These are phyloP conservation scores for Alternaria triticimaculans DNA, from an alignment of 2,329 filamentous ascomycete species.

Conservation along the genomic window DNA sequence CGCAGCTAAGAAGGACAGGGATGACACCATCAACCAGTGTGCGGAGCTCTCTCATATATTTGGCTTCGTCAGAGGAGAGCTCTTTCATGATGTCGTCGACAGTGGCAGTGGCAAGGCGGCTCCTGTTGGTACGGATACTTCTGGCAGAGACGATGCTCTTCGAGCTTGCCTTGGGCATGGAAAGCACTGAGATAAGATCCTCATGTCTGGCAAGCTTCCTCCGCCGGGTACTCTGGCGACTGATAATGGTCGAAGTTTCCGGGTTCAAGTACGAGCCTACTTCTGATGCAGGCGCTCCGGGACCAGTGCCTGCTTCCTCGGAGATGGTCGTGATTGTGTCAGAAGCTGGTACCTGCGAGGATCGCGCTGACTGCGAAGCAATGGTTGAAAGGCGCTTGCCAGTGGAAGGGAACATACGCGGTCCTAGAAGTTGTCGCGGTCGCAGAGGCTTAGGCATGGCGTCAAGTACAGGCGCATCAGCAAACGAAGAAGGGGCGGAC, in stretches of 20 bases:
- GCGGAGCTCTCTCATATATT: slow-evolving; percentile 89
- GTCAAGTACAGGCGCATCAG: slow-evolving; percentile 42
- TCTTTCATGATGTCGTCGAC: slow-evolving; percentile 79
- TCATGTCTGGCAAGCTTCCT: slow-evolving; percentile 87
- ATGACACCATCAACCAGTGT: slow-evolving; percentile 95
- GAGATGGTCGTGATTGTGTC: slow-evolving; percentile 29
- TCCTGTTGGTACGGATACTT: slow-evolving; percentile 77
- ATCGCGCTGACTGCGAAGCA: slow-evolving; percentile 52
- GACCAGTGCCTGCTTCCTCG: slow-evolving; percentile 24
- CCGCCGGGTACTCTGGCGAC: slow-evolving; percentile 57
- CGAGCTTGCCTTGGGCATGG: slow-evolving; percentile 68
- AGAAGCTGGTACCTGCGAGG: slow-evolving; percentile 34
- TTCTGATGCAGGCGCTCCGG: slow-evolving; percentile 37
- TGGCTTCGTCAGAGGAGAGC: slow-evolving; percentile 80
- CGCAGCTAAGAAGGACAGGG: slow-evolving; percentile 85
- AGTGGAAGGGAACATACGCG: slow-evolving; percentile 59
- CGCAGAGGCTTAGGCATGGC: slow-evolving; percentile 39
- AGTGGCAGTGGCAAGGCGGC: slow-evolving; percentile 70
- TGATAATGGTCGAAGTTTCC: slow-evolving; percentile 48
- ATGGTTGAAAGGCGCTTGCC: slow-evolving; percentile 66
- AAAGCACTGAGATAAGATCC: slow-evolving; percentile 92
- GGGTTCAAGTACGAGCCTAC: slow-evolving; percentile 37
- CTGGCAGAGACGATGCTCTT: slow-evolving; percentile 77
- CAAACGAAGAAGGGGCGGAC: slow-evolving; percentile 45
- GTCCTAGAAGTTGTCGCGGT: slow-evolving; percentile 48